A percentile compares a stretch with the other conserved stretches of the same genome.
Conservation (phyloP, 164 flowering plant species). For the Chimonanthus praecox region DNA sequence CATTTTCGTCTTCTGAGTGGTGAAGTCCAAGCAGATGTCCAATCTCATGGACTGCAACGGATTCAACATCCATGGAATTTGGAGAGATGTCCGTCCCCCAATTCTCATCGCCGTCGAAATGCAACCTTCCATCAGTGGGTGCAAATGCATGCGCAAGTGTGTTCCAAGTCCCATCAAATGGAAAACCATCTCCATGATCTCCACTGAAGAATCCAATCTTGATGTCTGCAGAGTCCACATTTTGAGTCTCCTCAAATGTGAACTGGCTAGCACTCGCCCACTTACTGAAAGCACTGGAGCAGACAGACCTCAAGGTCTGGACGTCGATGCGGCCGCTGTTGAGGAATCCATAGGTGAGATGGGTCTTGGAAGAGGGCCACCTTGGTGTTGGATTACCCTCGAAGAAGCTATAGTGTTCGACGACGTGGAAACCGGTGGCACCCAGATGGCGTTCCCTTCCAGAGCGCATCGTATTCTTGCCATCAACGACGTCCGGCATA, state of each 20-base stretch:
- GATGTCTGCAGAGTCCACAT: constrained; percentile 30
- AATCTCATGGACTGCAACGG: constrained; percentile 90
- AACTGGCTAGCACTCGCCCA: constrained; percentile 55
- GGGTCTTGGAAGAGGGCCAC: constrained; percentile 36
- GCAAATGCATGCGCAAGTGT: constrained; percentile 80
- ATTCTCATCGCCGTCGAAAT: constrained; percentile 56
- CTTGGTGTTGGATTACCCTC: constrained; percentile 26
- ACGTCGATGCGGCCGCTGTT: constrained; percentile 23
- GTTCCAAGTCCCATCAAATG: constrained; percentile 72
- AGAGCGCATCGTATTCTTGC: constrained; percentile 6
- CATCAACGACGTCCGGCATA: constrained; percentile 37
- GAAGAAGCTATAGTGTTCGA: constrained; percentile 35
- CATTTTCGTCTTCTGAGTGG: constrained; percentile 52
- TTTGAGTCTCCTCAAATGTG: constrained; percentile 32
- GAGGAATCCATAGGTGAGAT: constrained; percentile 50
- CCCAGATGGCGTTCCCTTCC: constrained; percentile 14
- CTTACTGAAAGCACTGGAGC: constrained; percentile 41
- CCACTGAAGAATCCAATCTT: constrained; percentile 61
- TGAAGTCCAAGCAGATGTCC: constrained; percentile 81
- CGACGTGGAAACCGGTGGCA: not conserved
- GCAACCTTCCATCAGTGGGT: constrained; percentile 60
- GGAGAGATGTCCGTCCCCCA: constrained; percentile 33
- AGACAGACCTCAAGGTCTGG: constrained; percentile 29
- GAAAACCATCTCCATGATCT: constrained; percentile 70
- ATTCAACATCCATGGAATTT: constrained; percentile 49